Evolutionary conservation across 768 basidiomycete genomes (phyloP).

Genomic region (Suillus paluster): DNA sequence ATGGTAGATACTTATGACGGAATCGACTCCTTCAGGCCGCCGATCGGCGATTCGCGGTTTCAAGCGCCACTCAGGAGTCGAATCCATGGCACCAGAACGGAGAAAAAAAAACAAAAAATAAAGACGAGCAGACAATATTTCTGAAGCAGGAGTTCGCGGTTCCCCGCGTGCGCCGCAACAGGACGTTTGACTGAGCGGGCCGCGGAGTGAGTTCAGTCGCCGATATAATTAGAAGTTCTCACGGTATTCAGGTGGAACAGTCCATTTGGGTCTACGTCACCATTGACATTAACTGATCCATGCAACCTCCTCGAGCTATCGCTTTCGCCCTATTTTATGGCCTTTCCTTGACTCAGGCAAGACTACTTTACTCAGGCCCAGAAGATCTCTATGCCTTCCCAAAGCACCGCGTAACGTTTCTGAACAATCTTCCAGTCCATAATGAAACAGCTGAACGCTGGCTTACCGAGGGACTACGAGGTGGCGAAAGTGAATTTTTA

Average conservation of each 20-base stretch:
- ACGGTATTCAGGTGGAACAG: constrained; percentile 14
- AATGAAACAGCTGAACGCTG: constrained; percentile 77
- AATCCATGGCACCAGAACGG: constrained; percentile 3
- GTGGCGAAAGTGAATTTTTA: constrained; percentile 79
- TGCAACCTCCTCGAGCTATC: constrained; percentile 11
- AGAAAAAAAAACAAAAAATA: constrained; percentile 8
- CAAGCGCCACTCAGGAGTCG: constrained; percentile 21
- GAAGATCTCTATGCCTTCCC: constrained; percentile 84
- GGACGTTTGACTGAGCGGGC: constrained; percentile 13
- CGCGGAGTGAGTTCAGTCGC: constrained; percentile 41
- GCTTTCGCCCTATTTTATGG: constrained; percentile 26
- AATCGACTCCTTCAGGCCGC: constrained; percentile 16
- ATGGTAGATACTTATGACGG: constrained; percentile 5
- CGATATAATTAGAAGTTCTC: constrained; percentile 35
- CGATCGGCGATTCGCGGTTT: constrained; percentile 37
- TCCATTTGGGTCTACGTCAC: constrained; percentile 1
- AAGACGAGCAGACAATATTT: constrained; percentile 10
- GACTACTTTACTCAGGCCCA: constrained; percentile 69
- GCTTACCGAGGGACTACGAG: constrained; percentile 71
- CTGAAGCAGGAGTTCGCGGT: neutral
- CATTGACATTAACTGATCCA: constrained; percentile 20
- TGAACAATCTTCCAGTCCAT: constrained; percentile 75
- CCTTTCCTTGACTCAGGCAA: constrained; percentile 24
- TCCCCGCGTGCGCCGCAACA: constrained; percentile 7
- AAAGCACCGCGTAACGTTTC: constrained; percentile 78